phyloP scores from a whole-genome alignment of 2,329 filamentous ascomycete genomes.

The Aureobasidium leucospermi region DNA sequence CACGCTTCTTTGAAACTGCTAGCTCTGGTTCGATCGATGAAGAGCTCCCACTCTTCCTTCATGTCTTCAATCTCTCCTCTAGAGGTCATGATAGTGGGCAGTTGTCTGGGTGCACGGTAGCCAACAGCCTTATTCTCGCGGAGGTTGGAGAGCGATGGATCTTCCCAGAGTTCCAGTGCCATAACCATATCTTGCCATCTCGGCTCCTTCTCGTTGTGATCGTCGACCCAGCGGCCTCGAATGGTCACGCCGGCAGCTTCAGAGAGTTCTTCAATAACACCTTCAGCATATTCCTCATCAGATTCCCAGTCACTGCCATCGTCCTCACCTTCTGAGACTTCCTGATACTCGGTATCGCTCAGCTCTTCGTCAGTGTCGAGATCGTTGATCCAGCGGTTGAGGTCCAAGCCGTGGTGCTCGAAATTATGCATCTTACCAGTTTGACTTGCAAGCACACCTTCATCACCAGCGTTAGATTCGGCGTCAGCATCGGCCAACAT shows the following conservation, averaged over 20 bases:
- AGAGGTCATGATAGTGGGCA: not conserved
- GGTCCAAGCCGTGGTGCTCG: slow-evolving; percentile 10
- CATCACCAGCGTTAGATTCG: not conserved
- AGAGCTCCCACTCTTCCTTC: slow-evolving; percentile 10
- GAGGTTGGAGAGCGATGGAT: not conserved
- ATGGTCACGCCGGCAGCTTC: slow-evolving; percentile 9
- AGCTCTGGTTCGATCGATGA: slow-evolving; percentile 24
- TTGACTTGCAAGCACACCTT: slow-evolving; percentile 9
- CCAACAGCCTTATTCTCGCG: not conserved
- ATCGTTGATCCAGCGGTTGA: slow-evolving; percentile 12
- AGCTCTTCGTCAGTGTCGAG: slow-evolving; percentile 13
- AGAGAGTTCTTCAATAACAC: slow-evolving; percentile 11
- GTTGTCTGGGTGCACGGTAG: not conserved
- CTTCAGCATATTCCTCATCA: slow-evolving; percentile 9
- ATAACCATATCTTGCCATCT: slow-evolving; percentile 8
- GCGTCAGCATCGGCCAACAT: slow-evolving; percentile 3
- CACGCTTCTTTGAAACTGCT: slow-evolving; percentile 36
- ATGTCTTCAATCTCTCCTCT: slow-evolving; percentile 10
- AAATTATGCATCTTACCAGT: slow-evolving; percentile 11
- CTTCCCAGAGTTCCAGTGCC: slow-evolving; percentile 11
- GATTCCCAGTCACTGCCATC: slow-evolving; percentile 12
- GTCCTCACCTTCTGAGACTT: slow-evolving; percentile 8
- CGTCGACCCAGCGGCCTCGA: slow-evolving; percentile 10
- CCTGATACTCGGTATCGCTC: slow-evolving; percentile 11
- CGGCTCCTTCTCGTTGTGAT: slow-evolving; percentile 3